phyloP scores from a whole-genome alignment of 192 early-diverging fungal species.

The Borealophlyctis nickersoniae region DNA sequence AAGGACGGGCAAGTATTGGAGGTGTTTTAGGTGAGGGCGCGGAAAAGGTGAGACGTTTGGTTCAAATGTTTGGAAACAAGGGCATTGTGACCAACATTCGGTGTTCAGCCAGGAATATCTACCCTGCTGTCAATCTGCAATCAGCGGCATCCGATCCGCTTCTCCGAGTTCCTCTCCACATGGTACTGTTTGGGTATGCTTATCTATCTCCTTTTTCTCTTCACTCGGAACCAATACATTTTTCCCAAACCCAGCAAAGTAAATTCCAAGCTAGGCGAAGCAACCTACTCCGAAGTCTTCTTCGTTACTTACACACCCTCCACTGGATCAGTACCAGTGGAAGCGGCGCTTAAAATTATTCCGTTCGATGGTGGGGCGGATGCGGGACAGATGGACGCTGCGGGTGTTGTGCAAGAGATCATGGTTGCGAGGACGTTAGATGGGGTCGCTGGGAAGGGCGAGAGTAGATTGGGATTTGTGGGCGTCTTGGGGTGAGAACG shows the following conservation, averaged over 20 bases:
- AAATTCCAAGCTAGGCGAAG: constrained; percentile 73
- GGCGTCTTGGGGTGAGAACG: neutral
- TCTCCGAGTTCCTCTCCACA: too few species aligned
- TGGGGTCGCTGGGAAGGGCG: constrained; percentile 25
- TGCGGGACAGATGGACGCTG: constrained; percentile 44
- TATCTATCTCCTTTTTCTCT: too few species aligned
- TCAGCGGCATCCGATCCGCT: too few species aligned
- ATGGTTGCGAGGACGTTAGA: constrained; percentile 53
- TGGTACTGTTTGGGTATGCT: too few species aligned
- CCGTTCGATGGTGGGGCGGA: constrained; percentile 63
- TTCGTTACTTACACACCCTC: constrained; percentile 13
- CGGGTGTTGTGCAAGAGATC: constrained; percentile 64
- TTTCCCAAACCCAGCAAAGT: constrained; percentile 17
- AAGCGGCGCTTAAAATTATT: constrained; percentile 76
- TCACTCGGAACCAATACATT: too few species aligned
- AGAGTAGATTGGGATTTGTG: constrained; percentile 7
- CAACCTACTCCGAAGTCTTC: constrained; percentile 83
- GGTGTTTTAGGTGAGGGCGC: too few species aligned
- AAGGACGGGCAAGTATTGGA: too few species aligned
- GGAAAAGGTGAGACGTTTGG: too few species aligned
- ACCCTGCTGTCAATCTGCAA: too few species aligned
- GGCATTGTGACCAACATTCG: too few species aligned
- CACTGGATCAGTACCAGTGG: constrained; percentile 24
- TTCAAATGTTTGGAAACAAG: too few species aligned
- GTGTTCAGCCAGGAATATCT: too few species aligned